These are phyloP conservation scores for Salvia hispanica DNA, from an alignment of 257 asterid species.

Conservation along the genomic window DNA sequence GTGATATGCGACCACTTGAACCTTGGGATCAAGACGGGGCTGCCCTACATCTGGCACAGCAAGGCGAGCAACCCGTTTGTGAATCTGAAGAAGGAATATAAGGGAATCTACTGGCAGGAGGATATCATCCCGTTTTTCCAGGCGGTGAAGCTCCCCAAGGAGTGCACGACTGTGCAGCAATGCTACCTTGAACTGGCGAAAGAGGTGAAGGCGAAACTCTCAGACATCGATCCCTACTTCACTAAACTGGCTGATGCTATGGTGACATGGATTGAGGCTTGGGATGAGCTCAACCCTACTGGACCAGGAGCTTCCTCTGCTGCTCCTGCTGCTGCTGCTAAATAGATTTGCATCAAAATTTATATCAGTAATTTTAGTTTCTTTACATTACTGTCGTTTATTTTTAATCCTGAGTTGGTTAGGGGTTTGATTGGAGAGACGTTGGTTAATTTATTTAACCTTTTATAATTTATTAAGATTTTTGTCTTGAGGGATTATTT, in stretches of 20 bases:
- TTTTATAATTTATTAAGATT: conserved; percentile 23
- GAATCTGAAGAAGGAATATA: conserved; percentile 79
- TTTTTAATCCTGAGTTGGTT: conserved; percentile 17
- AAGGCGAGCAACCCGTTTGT: conserved; percentile 90
- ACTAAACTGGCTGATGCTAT: conserved; percentile 74
- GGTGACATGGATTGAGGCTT: conserved; percentile 86
- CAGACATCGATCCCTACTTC: conserved; percentile 59
- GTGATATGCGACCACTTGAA: conserved; percentile 78
- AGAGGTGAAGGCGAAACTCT: conserved; percentile 65
- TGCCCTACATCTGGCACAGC: conserved; percentile 90
- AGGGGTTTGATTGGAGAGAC: conserved; percentile 22
- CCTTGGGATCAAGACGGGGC: conserved; percentile 71
- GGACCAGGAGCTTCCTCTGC: conserved; percentile 41
- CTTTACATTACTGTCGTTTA: background rate
- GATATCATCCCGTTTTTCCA: conserved; percentile 78
- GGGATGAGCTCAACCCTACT: conserved; percentile 85
- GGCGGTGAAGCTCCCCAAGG: conserved; percentile 50
- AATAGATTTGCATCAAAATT: conserved; percentile 38
- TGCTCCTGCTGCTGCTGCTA: conserved; percentile 39
- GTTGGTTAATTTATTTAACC: conserved; percentile 9
- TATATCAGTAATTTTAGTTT: conserved; percentile 11
- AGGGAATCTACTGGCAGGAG: conserved; percentile 84
- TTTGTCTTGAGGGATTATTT: conserved; percentile 30
- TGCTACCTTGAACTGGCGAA: conserved; percentile 71
- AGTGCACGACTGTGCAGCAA: conserved; percentile 64